Base-by-base conservation (phyloP, 2,329 filamentous ascomycete species). In the Ceratocystis papillata region DNA sequence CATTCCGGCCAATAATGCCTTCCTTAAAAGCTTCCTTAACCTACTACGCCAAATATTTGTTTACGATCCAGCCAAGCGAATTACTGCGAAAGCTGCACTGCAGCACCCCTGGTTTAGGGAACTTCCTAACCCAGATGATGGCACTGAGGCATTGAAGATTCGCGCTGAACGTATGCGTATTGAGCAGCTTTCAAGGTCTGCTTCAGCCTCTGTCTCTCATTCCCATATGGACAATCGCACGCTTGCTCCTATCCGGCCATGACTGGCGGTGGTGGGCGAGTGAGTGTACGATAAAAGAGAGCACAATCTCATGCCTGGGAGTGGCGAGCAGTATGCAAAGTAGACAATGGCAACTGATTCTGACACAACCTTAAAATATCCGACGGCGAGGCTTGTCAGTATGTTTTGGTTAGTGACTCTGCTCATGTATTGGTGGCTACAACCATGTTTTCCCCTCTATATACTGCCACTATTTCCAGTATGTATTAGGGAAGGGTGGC, bases 61-160 rank as follows among this genome's bases (percentile, higher is more conserved):
- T 41, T 88, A 88, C 72, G 85, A 88, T 67, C 84, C 85, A 10
- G 75, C 77, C 4, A 80, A 84, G 66, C 82, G 85, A 59, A 87
- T 88, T 69, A 87, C 84, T 3, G 85, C 85, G 25, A 84, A 86
- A 69, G 77, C 87, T 71, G 85, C 85, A 1, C 75, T 88, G 55
- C 80, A 85, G 65, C 85, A 88, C 69, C 82, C 83, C 2, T 88
- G 85, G 85, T 87, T 88, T 74, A 83, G 82, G 71, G 85, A 87
- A 71, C 76, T 79, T 63, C 80, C 83, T 1, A 78, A 80, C 41
- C 82, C 83, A 41, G 85, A 88, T 70, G 85, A 88, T 71, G 85
- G 85, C 46, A 87, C 84, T 6, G 85, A 87, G 73, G 85, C 85
- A 10, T 80, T 83, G 53, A 86, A 85, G 73, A 86, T 87, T 68